Evolutionary conservation across 73 alveolate genomes (phyloP).

Genomic region (Paramecium sexaurelia): DNA sequence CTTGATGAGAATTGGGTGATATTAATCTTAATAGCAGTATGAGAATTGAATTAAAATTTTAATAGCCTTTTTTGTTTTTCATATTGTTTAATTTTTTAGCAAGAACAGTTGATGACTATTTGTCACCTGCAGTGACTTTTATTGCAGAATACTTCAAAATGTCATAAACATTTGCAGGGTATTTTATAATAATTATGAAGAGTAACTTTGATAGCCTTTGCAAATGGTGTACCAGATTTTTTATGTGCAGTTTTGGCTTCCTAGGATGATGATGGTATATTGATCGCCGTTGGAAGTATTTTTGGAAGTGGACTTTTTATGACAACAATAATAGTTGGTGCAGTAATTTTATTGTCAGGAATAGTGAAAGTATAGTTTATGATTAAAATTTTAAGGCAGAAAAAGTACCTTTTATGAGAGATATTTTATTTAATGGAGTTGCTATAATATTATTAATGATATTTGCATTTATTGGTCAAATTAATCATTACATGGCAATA

Average conservation of each 20-base stretch:
- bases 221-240: slow-evolving; percentile 99
- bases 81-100: slow-evolving; percentile 1
- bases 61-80: slow-evolving; percentile 46
- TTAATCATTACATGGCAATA: slow-evolving; percentile 22
- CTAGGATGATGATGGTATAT: slow-evolving; percentile 54
- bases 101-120: slow-evolving; percentile 15
- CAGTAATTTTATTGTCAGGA: neutral
- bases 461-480: slow-evolving; percentile 29
- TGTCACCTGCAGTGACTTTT: slow-evolving; percentile 49
- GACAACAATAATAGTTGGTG: slow-evolving; percentile 8
- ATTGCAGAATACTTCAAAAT: slow-evolving; percentile 27
- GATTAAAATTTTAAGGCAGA: neutral
- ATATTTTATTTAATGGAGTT: neutral
- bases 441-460: neutral
- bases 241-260: slow-evolving; percentile 92
- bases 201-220: slow-evolving; percentile 96
- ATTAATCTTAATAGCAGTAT: neutral
- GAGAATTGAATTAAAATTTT: neutral
- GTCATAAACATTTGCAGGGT: slow-evolving; percentile 59
- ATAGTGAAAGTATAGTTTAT: neutral
- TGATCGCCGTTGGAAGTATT: slow-evolving; percentile 45
- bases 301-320: slow-evolving; percentile 43
- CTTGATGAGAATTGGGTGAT: slow-evolving; percentile 30
- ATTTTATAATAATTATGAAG: neutral
- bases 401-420: slow-evolving; percentile 26